Conservation (phyloP, 2,329 filamentous ascomycete genomes). For the Domatiomyces catenatus region DNA sequence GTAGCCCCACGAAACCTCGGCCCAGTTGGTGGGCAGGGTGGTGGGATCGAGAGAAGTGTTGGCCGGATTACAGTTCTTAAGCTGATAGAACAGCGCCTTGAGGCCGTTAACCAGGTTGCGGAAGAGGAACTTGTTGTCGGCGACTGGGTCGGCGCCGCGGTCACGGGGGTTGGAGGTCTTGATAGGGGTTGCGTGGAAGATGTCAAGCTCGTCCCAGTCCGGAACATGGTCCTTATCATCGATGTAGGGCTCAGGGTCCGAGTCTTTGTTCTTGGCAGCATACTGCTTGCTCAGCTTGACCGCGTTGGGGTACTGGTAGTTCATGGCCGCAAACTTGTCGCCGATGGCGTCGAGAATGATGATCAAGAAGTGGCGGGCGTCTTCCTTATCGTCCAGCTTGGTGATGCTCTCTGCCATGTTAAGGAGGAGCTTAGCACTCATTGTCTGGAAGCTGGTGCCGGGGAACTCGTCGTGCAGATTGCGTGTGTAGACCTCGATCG, state of each 20-base stretch:
- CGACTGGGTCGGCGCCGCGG: conserved; percentile 73
- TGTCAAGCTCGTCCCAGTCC: conserved; percentile 96
- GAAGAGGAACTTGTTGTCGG: conserved; percentile 96
- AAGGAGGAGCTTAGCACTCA: conserved; percentile 91
- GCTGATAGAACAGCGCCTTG: conserved; percentile 90
- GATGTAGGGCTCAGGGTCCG: conserved; percentile 61
- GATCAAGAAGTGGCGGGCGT: conserved; percentile 87
- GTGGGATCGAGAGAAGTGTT: conserved; percentile 54
- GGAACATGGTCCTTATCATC: conserved; percentile 67
- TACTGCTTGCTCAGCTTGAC: conserved; percentile 78
- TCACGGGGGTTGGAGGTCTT: conserved; percentile 87
- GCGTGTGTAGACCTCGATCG: conserved; percentile 91
- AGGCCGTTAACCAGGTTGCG: conserved; percentile 90
- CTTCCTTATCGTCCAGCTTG: conserved; percentile 79
- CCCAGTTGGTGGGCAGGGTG: conserved; percentile 78
- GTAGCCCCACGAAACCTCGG: conserved; percentile 90
- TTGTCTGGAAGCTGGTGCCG: conserved; percentile 96
- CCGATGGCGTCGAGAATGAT: conserved; percentile 97
- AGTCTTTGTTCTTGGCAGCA: conserved; percentile 48
- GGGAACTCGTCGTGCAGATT: conserved; percentile 93
- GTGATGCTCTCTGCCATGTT: conserved; percentile 99
- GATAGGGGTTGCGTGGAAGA: conserved; percentile 91
- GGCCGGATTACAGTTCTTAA: conserved; percentile 72
- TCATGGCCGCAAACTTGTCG: conserved; percentile 97
- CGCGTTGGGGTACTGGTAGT: conserved; percentile 84